phyloP scores from a whole-genome alignment of 805 yeast genomes.

The Saturnispora halmiae region DNA sequence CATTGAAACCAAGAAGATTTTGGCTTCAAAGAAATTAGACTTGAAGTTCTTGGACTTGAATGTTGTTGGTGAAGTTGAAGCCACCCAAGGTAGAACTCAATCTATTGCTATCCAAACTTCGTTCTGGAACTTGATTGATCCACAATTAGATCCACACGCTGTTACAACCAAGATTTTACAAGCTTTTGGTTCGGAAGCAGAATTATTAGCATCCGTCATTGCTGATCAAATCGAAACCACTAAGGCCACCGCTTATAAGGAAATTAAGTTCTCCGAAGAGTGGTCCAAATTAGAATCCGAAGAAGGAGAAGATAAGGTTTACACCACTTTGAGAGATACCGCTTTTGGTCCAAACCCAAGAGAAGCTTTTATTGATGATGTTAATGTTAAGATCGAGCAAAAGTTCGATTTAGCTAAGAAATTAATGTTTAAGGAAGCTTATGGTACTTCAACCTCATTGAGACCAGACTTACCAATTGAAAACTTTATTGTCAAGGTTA shows the following conservation, averaged over 20 bases:
- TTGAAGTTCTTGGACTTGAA: slow-evolving; percentile 55
- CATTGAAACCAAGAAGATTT: slow-evolving; percentile 38
- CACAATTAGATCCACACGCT: slow-evolving; percentile 48
- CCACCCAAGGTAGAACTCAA: slow-evolving; percentile 66
- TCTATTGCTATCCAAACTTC: slow-evolving; percentile 71
- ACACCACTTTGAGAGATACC: slow-evolving; percentile 39
- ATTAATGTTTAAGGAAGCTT: slow-evolving; percentile 78
- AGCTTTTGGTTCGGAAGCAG: slow-evolving; percentile 76
- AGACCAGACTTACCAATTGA: slow-evolving; percentile 87
- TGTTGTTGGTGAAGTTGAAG: slow-evolving; percentile 54
- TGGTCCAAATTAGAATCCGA: slow-evolving; percentile 20
- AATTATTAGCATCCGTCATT: slow-evolving; percentile 63
- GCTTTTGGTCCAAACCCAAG: slow-evolving; percentile 60
- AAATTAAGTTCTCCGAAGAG: slow-evolving; percentile 29
- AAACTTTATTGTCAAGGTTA: slow-evolving; percentile 80
- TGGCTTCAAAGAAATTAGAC: slow-evolving; percentile 44
- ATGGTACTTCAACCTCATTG: slow-evolving; percentile 42
- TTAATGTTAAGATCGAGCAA: slow-evolving; percentile 29
- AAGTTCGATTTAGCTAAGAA: slow-evolving; percentile 52
- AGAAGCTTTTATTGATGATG: slow-evolving; percentile 36
- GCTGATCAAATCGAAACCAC: slow-evolving; percentile 56
- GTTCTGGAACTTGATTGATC: slow-evolving; percentile 66
- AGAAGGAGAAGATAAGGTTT: slow-evolving; percentile 33
- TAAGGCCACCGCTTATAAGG: slow-evolving; percentile 36
- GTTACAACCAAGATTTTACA: slow-evolving; percentile 71